Percentiles rank a stretch among this genome's conserved stretches.
These are phyloP conservation scores for Saturnispora hagleri DNA, from an alignment of 805 yeast genomes.

Conservation along the genomic window DNA sequence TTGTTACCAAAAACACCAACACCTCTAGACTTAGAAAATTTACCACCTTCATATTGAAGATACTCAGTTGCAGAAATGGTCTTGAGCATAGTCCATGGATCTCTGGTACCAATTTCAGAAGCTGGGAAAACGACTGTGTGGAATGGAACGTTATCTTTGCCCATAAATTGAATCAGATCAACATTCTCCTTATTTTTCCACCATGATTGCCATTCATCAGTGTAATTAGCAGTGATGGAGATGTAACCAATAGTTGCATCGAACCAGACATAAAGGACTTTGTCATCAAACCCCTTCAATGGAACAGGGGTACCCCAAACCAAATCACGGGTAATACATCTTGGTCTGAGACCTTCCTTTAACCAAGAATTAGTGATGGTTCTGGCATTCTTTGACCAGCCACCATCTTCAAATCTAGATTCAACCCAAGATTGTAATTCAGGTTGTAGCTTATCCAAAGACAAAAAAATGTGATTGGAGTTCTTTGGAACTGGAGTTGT, in stretches of 20 bases:
- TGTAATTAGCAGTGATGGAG: constrained; percentile 91
- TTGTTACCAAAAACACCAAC: constrained; percentile 97
- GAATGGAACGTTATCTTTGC: constrained; percentile 98
- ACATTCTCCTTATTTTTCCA: constrained; percentile 70
- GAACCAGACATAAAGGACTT: constrained; percentile 97
- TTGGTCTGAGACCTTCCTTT: constrained; percentile 83
- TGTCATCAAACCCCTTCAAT: constrained; percentile 70
- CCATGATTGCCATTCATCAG: constrained; percentile 51
- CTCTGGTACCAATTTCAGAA: constrained; percentile 78
- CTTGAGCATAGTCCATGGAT: constrained; percentile 83
- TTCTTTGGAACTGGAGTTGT: constrained; percentile 71
- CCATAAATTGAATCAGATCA: constrained; percentile 92
- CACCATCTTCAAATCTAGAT: constrained; percentile 58
- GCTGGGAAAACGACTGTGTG: constrained; percentile 98
- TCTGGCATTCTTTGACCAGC: constrained; percentile 87
- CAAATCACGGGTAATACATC: constrained; percentile 95
- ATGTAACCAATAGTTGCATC: constrained; percentile 97
- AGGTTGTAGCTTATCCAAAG: constrained; percentile 76
- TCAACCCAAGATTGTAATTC: constrained; percentile 64
- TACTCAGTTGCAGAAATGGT: constrained; percentile 94
- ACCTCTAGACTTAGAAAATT: constrained; percentile 96
- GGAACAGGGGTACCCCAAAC: constrained; percentile 99
- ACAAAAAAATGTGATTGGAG: constrained; percentile 79
- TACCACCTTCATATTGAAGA: constrained; percentile 95
- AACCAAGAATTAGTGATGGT: constrained; percentile 91